Evolutionary conservation across 345 rosid species (phyloP).

Genomic region (Pistacia atlantica): DNA sequence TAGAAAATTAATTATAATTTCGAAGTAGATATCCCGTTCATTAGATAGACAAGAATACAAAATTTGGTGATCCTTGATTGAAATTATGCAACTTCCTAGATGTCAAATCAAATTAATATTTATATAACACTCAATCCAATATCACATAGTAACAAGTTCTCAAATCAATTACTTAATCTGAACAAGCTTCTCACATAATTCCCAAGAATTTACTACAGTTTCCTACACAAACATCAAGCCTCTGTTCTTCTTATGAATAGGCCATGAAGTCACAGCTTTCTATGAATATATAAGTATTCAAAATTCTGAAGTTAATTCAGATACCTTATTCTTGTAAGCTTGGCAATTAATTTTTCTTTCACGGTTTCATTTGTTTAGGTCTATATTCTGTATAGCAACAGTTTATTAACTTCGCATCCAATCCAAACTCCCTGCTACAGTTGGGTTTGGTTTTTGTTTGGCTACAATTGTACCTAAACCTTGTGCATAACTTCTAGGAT

Average conservation of each 20-base stretch:
- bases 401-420: not conserved
- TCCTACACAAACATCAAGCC: not conserved
- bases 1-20: not conserved
- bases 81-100: no score
- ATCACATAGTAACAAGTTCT: not conserved
- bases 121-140: no score
- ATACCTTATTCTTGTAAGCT: not conserved
- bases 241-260: not conserved
- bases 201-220: not conserved
- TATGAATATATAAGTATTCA: not conserved
- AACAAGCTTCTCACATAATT: not conserved
- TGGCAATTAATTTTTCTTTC: not conserved
- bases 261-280: not conserved
- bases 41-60: not conserved
- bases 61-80: no score
- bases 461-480: not conserved
- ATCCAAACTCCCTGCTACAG: not conserved
- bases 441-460: not conserved
- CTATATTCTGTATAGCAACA: not conserved
- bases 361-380: not conserved
- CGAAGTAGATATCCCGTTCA: not conserved
- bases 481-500: not conserved
- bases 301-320: not conserved
- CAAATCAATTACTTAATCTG: slow-evolving; percentile 1
- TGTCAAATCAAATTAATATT: no score